phyloP scores from a whole-genome alignment of 352 stramenopile genomes.

The Thraustochytrium sp. region DNA sequence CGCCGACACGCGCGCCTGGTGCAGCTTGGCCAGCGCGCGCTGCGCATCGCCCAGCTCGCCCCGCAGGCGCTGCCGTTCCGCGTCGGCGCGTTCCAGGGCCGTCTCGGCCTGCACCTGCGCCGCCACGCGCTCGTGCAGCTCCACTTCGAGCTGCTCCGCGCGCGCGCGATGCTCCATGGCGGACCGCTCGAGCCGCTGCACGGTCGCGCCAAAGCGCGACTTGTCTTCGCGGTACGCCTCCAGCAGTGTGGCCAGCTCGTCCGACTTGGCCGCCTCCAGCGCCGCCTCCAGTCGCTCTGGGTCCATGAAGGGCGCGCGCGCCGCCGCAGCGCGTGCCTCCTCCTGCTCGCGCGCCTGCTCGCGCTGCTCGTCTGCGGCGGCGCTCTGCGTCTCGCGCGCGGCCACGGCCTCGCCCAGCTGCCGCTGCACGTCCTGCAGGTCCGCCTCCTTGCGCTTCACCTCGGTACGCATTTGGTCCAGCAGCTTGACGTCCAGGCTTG shows the following conservation, averaged over 20 bases:
- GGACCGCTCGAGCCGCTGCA: not conserved
- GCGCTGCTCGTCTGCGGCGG: not conserved
- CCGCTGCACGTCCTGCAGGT: not conserved
- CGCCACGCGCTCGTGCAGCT: not conserved
- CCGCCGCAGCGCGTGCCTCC: not conserved
- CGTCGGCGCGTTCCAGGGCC: not conserved
- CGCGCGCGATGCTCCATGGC: not conserved
- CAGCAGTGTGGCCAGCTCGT: slow-evolving; percentile 8
- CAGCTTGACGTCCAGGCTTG: slow-evolving; percentile 8
- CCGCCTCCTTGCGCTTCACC: slow-evolving; percentile 12
- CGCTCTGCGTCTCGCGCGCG: not conserved
- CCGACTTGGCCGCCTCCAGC: not conserved
- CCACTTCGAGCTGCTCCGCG: not conserved
- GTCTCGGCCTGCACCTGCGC: not conserved
- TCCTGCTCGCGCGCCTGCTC: not conserved
- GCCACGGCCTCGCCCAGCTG: not conserved
- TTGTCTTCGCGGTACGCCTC: slow-evolving; percentile 40
- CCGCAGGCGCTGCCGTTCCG: not conserved
- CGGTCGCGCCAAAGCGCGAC: slow-evolving; percentile 16
- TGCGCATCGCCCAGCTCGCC: not conserved
- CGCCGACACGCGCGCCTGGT: not conserved
- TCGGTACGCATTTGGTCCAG: not conserved
- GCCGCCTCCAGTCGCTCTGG: not conserved
- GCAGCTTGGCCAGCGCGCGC: slow-evolving; percentile 2
- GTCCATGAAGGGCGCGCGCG: not conserved